A percentile compares a stretch with the other conserved stretches of the same genome.
phyloP scores from a whole-genome alignment of 345 rosid species.

The Salix arbutifolia region DNA sequence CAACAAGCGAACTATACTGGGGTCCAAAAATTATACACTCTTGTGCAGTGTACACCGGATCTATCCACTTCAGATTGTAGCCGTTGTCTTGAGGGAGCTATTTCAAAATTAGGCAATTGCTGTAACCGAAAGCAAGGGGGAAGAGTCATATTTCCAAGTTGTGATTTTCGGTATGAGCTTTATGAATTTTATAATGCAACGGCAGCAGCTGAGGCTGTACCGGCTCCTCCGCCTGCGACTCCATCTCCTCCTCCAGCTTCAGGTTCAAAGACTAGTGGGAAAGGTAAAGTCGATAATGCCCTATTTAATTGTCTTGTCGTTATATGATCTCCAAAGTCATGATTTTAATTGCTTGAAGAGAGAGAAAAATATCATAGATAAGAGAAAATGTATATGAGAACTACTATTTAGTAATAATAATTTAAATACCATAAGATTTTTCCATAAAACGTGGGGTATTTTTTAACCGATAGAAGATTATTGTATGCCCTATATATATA shows the following conservation, averaged over 20 bases:
- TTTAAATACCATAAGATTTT: too few species aligned
- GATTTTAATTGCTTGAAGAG: too few species aligned
- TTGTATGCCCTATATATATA: too few species aligned
- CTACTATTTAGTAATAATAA: too few species aligned
- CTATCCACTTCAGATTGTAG: constrained; percentile 26
- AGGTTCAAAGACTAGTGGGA: constrained; percentile 1
- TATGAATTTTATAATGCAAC: constrained; percentile 24
- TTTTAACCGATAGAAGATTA: too few species aligned
- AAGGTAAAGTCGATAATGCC: constrained; percentile 7
- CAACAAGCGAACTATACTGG: constrained; percentile 10
- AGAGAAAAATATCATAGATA: too few species aligned
- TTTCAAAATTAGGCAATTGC: constrained; percentile 16
- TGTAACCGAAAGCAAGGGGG: constrained; percentile 34
- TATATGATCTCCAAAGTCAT: neutral
- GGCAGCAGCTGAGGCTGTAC: neutral
- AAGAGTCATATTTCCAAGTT: constrained; percentile 35
- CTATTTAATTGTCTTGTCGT: too few species aligned
- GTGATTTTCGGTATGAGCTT: constrained; percentile 38
- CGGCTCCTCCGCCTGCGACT: neutral
- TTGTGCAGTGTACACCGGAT: constrained; percentile 55
- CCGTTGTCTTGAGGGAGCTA: constrained; percentile 28
- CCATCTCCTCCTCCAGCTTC: constrained; percentile 19
- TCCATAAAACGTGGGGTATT: too few species aligned
- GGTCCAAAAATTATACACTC: constrained; percentile 29
- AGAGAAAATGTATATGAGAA: too few species aligned